Evolutionary conservation across 2,329 filamentous ascomycete genomes (phyloP).

Genomic region (Ascochyta rabiei): DNA sequence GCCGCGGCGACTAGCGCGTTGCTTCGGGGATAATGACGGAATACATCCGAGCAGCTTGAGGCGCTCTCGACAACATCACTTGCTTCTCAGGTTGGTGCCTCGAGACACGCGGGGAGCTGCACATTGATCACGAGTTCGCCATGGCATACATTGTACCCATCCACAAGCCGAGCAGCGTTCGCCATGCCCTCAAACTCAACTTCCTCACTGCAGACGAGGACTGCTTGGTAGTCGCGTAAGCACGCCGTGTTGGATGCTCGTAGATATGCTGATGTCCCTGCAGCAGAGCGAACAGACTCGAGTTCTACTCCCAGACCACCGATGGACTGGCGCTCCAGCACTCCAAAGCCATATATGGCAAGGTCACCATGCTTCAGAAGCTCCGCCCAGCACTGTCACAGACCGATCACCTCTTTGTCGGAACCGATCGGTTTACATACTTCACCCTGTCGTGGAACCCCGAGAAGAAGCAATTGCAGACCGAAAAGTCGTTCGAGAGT

Average conservation of each 20-base stretch:
- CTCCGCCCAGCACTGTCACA: constrained; percentile 74
- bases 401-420: constrained; percentile 88
- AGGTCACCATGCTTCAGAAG: constrained; percentile 82
- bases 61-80: constrained; percentile 5
- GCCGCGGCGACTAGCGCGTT: constrained; percentile 18
- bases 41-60: constrained; percentile 31
- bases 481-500: constrained; percentile 64
- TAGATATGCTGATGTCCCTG: constrained; percentile 17
- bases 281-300: constrained; percentile 81
- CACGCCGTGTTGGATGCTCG: background rate
- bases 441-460: constrained; percentile 87
- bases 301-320: constrained; percentile 75
- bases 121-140: constrained; percentile 10
- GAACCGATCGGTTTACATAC: constrained; percentile 87
- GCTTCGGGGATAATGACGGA: constrained; percentile 39
- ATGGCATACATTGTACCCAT: constrained; percentile 98
- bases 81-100: constrained; percentile 1
- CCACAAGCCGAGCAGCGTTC: constrained; percentile 87
- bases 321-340: constrained; percentile 66
- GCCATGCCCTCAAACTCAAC: constrained; percentile 82
- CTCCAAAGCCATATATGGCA: constrained; percentile 80
- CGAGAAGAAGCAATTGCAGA: constrained; percentile 58
- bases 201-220: constrained; percentile 77
- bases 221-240: constrained; percentile 87
- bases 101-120: background rate